Conservation (phyloP, 768 basidiomycete genomes). For the Lepiota subincarnata region DNA sequence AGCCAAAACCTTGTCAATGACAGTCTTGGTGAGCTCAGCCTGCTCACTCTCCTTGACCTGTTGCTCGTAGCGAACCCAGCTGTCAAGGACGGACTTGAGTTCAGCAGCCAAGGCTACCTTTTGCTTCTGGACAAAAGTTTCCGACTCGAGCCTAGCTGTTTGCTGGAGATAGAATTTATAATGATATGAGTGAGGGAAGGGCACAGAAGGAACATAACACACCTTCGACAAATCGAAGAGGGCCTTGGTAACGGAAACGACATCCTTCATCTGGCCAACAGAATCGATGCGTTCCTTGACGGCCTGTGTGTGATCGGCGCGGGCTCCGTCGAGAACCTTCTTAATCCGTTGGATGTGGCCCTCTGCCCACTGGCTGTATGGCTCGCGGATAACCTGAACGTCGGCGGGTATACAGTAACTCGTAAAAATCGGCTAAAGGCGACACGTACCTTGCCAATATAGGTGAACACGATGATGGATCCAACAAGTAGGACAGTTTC, state of each 20-base stretch:
- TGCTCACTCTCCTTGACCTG: conserved; percentile 96
- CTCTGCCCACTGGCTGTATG: conserved; percentile 91
- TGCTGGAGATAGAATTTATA: conserved; percentile 51
- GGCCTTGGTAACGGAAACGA: conserved; percentile 82
- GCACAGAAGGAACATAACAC: conserved; percentile 14
- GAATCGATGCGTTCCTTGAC: conserved; percentile 90
- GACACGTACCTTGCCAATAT: conserved; percentile 69
- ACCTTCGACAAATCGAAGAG: conserved; percentile 94
- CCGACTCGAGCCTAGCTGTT: conserved; percentile 85
- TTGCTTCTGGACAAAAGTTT: conserved; percentile 88
- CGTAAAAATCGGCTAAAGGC: conserved; percentile 1
- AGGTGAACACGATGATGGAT: conserved; percentile 76
- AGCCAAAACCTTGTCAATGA: conserved; percentile 86
- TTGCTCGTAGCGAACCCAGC: conserved; percentile 98
- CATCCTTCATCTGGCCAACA: conserved; percentile 94
- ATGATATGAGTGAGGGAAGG: neutral
- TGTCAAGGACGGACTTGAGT: conserved; percentile 92
- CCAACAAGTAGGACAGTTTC: conserved; percentile 88
- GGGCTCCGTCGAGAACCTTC: conserved; percentile 73
- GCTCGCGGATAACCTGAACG: conserved; percentile 67
- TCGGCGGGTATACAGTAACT: conserved; percentile 15
- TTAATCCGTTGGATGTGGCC: conserved; percentile 83
- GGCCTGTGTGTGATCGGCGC: conserved; percentile 86
- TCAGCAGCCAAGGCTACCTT: conserved; percentile 83
- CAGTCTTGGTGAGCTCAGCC: conserved; percentile 79